Base-by-base conservation (phyloP, 1,139 yeast genomes). In the Pichia sp. region DNA sequence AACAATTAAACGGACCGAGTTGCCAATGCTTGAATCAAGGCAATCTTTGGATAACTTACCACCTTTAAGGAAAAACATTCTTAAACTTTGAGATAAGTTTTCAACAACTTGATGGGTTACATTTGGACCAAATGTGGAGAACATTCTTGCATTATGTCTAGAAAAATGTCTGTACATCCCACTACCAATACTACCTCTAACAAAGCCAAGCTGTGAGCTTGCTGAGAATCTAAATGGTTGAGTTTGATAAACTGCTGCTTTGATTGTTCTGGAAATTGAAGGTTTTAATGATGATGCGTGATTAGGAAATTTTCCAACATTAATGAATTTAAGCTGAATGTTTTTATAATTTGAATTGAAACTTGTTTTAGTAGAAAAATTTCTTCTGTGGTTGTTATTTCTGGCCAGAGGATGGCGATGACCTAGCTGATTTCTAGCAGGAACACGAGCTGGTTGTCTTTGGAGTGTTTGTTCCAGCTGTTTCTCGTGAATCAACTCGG, bases 31-130 rank as follows among this genome's bases (percentile, higher is more conserved):
- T 16, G 46, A 26, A 49, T 40, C 23, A 16, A 34, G 27, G 23
- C 43, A 43, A 41, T 53, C 45, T 7, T 34, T 16, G 1, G 50
- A 32, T 7, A 56, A 49, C 56, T 60, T 51, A 56, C 63, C 53
- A 56, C 67, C 59, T 59, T 67, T 53, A 56, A 63, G 46, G 56
- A 61, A 50, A 59, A 69, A 55, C 57, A 68, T 56, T 43, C 67
- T 56, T 16, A 71, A 43, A 8, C 68, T 64, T 27, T 68, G 57
- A 2, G 71, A 62, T 48, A 72, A 51, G 49, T 70, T 71, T 44
- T 63, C 65, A 7, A 66, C 70, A 18, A 72, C 72, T 52, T 70
- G 72, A 22, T 67, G 63, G 1, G 74, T 55, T 12, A 56, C 46
- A 18, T 52, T 53, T 26, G 62, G 58, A 4, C 64, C 62, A 43